These are phyloP conservation scores for Fusarium brevicatenulatum DNA, from an alignment of 2,329 filamentous ascomycete species.

Conservation along the genomic window DNA sequence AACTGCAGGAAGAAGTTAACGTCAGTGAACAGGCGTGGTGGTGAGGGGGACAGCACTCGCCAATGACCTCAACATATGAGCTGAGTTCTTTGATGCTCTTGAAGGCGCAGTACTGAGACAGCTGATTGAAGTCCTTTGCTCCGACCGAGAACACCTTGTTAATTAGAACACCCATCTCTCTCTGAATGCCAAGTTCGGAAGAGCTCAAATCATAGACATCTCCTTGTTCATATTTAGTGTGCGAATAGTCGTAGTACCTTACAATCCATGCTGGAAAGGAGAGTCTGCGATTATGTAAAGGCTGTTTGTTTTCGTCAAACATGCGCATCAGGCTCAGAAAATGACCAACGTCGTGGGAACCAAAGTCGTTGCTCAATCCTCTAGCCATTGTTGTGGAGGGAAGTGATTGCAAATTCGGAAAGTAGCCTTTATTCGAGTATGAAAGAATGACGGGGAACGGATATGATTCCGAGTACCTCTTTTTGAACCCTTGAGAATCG, in stretches of 20 bases:
- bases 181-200: background rate
- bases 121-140: background rate
- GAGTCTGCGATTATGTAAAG: fast-evolving
- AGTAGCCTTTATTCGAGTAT: no score
- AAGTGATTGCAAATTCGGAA: no score
- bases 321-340: background rate
- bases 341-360: no score
- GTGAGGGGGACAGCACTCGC: no score
- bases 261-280: background rate
- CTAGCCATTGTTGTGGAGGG: background rate
- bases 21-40: no score
- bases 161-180: background rate
- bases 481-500: background rate
- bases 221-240: background rate
- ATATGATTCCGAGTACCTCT: background rate
- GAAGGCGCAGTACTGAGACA: background rate
- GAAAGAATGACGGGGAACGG: no score
- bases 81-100: background rate
- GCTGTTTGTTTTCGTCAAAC: background rate
- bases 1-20: background rate
- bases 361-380: background rate
- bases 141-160: background rate
- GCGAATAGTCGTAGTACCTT: background rate
- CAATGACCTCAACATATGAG: background rate
- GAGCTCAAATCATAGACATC: background rate